Percentiles rank a stretch among this genome's conserved stretches.
Evolutionary conservation across 1,284 basidiomycete species (phyloP).

Genomic region (Mycosarcoma mackinlayi): DNA sequence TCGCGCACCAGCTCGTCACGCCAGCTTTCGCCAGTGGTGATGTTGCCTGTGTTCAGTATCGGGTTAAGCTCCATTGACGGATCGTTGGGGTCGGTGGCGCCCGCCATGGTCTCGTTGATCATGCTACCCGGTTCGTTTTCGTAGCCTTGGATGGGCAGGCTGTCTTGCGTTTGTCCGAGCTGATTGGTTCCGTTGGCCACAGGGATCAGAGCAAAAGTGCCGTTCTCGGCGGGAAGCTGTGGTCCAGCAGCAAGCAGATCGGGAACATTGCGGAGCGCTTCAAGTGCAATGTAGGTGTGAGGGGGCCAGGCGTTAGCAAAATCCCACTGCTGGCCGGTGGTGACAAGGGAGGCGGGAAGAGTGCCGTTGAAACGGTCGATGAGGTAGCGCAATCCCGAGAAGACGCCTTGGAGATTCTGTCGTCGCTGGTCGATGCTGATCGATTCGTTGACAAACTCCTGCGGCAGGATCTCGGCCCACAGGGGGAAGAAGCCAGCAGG

Average conservation of each 20-base stretch:
- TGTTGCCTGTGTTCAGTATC: constrained; percentile 80
- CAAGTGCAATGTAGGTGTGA: constrained; percentile 75
- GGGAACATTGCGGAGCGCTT: constrained; percentile 80
- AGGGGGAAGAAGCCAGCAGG: constrained; percentile 83
- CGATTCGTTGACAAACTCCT: constrained; percentile 74
- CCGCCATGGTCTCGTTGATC: constrained; percentile 72
- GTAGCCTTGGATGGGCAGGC: constrained; percentile 77
- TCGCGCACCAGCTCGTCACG: constrained; percentile 75
- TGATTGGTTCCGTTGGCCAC: constrained; percentile 71
- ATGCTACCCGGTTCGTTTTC: constrained; percentile 51
- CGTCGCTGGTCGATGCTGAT: constrained; percentile 57
- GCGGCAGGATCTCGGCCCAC: constrained; percentile 86
- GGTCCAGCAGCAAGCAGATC: constrained; percentile 75
- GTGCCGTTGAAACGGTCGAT: constrained; percentile 88
- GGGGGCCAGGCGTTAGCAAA: constrained; percentile 54
- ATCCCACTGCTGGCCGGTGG: constrained; percentile 84
- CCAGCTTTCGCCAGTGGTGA: constrained; percentile 76
- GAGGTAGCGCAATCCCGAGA: constrained; percentile 78
- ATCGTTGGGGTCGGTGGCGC: constrained; percentile 70
- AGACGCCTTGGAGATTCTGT: constrained; percentile 72
- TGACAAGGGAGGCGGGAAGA: constrained; percentile 78
- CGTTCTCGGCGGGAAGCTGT: constrained; percentile 71
- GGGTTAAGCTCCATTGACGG: constrained; percentile 67
- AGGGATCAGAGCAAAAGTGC: constrained; percentile 78
- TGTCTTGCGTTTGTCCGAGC: constrained; percentile 76